Evolutionary conservation across 2,329 filamentous ascomycete genomes (phyloP).

Genomic region (Botrytis paeoniae): DNA sequence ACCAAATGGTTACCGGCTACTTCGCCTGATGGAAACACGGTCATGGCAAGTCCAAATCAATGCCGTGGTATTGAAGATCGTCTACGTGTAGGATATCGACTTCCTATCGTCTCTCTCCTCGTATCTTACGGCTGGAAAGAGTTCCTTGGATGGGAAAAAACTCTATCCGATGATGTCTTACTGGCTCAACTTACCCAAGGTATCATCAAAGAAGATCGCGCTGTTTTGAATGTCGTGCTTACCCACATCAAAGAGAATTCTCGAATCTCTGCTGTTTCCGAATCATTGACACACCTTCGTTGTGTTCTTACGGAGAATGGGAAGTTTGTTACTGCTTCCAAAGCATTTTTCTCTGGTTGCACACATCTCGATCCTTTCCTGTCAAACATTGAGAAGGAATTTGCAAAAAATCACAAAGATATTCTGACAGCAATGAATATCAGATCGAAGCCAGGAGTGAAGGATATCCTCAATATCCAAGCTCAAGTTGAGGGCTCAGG

Average conservation of each 20-base stretch:
- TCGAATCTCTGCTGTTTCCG: too few relatives aligned
- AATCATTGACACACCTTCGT: constrained; percentile 19
- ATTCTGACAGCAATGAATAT: constrained; percentile 29
- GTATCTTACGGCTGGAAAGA: constrained; percentile 24
- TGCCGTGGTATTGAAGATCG: constrained; percentile 25
- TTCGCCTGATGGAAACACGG: background rate
- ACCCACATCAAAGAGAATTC: too few relatives aligned
- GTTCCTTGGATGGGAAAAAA: constrained; percentile 27
- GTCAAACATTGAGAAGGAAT: constrained; percentile 28
- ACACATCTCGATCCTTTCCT: constrained; percentile 28
- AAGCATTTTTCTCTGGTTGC: constrained; percentile 27
- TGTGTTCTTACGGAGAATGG: constrained; percentile 24
- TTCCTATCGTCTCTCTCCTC: constrained; percentile 22
- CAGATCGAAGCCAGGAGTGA: constrained; percentile 22
- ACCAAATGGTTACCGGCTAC: constrained; percentile 29
- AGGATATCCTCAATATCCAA: constrained; percentile 30
- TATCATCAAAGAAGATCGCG: constrained; percentile 16
- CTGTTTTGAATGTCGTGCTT: constrained; percentile 27
- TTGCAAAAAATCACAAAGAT: constrained; percentile 26
- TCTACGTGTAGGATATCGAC: constrained; percentile 24
- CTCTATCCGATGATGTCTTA: constrained; percentile 22
- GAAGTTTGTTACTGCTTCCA: constrained; percentile 22
- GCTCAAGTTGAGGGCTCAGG: constrained; percentile 25
- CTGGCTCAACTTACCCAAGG: constrained; percentile 27
- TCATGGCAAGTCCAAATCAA: constrained; percentile 22